Base-by-base conservation (phyloP, 2,329 filamentous ascomycete genomes). In the Fusarium metavorans region DNA sequence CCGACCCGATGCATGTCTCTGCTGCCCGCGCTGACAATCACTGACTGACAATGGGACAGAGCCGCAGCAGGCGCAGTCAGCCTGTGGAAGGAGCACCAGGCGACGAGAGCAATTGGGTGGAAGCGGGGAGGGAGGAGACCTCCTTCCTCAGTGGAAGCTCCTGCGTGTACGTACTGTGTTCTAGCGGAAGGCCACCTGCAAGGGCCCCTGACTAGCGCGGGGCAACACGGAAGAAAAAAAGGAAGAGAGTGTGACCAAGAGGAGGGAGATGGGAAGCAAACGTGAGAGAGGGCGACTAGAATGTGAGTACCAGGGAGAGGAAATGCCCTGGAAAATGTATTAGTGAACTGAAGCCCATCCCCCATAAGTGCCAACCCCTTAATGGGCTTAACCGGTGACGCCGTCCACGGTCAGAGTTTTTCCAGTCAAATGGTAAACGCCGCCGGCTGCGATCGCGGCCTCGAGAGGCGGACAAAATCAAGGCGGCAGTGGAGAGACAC, bases 171-270 rank as follows among this genome's bases (percentile, higher is more conserved):
- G 62, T 65, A 65, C 52, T 43, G 37, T 43, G 54, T 71, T 76
- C 70, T 75, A 71, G 73, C 52, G 73, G 63, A 64, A 76, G 54
- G 50, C 52, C 27, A 61, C 63, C 72, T 75, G 73, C 73, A 75
- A 74, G 73, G 66, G 64, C 73, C 66, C 73, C 41, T 68, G 58
- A 74, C 73, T 76, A 75, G 73, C 73, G 73, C 73, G 67, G 73
- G 73, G 73, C 54, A 54, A 27, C 20, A 34, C 32, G 64, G 35
- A 43, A 50, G 63, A 32, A 60, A 61, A 20, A 39, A 60, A 45
- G 25, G 56, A 68, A 45, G 25, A 43, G 48, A 52, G 25, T 48
- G 50, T 25, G 32, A 59, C 35, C 41, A 61, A 50, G 34, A 72
- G 23, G 34, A 45, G n/a, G 35, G 58, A 25, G 32, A 30, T 20